Evolutionary conservation across 768 basidiomycete species (phyloP).

Genomic region (Boletus rubescentipes): DNA sequence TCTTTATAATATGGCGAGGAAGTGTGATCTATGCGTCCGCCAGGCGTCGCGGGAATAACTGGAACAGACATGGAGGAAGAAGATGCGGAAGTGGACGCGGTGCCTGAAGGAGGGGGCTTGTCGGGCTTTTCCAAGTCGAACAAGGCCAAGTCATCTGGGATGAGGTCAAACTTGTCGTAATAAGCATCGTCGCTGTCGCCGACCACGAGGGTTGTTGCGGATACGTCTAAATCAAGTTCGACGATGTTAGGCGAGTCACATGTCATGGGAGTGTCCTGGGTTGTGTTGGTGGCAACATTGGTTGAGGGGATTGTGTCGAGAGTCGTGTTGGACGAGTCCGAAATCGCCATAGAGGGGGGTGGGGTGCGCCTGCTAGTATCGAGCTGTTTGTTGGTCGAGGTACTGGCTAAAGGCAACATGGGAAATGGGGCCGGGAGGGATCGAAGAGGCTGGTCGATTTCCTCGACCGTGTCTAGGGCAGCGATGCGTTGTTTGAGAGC

Average conservation of each 20-base stretch:
- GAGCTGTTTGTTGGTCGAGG: background rate
- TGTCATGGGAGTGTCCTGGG: constrained; percentile 3
- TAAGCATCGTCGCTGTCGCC: constrained; percentile 46
- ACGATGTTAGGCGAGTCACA: constrained; percentile 13
- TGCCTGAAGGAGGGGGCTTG: constrained; percentile 2
- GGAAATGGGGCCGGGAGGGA: background rate
- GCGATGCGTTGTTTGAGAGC: constrained; percentile 38
- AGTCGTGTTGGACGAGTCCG: constrained; percentile 17
- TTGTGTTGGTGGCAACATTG: background rate
- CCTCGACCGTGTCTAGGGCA: constrained; percentile 4
- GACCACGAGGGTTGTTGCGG: constrained; percentile 19
- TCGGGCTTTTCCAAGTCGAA: constrained; percentile 13
- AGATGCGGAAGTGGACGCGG: constrained; percentile 5
- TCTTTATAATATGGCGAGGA: constrained; percentile 32
- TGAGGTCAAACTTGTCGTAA: constrained; percentile 46
- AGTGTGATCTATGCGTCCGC: constrained; percentile 30
- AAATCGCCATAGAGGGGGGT: constrained; percentile 13
- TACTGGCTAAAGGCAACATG: background rate
- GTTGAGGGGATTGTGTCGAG: background rate
- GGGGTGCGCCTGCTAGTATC: constrained; percentile 15
- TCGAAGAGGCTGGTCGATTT: background rate
- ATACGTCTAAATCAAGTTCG: constrained; percentile 26
- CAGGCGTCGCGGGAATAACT: background rate
- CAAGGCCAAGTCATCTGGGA: constrained; percentile 18
- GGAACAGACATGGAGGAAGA: constrained; percentile 9